phyloP scores from a whole-genome alignment of 2,329 filamentous ascomycete genomes.

The Pestalotiopsis sp. region DNA sequence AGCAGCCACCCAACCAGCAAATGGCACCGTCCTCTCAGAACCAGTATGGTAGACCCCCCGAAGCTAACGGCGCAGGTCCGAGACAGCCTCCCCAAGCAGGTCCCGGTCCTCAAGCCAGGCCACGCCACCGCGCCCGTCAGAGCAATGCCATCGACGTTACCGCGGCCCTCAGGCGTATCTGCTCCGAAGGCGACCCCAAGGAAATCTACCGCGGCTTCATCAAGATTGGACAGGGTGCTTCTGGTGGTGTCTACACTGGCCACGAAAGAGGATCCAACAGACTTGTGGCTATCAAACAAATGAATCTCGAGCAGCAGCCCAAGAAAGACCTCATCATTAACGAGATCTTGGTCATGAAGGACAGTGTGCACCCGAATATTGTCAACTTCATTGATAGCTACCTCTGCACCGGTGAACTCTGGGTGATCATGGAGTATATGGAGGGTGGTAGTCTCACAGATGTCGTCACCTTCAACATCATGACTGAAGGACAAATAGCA shows the following conservation, averaged over 20 bases:
- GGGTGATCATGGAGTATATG: conserved; percentile 99
- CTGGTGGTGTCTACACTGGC: conserved; percentile 91
- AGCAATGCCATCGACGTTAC: conserved; percentile 83
- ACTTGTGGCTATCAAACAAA: conserved; percentile 97
- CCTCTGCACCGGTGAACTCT: conserved; percentile 83
- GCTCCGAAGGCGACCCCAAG: conserved; percentile 84
- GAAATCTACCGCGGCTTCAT: conserved; percentile 83
- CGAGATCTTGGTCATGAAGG: conserved; percentile 98
- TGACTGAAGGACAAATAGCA: conserved; percentile 96
- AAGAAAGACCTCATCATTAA: conserved; percentile 99
- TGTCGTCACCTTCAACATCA: conserved; percentile 98
- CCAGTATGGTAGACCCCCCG: conserved; percentile 26
- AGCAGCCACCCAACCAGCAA: conserved; percentile 54
- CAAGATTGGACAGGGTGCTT: conserved; percentile 97
- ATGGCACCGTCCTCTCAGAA: conserved; percentile 55
- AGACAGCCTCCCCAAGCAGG: conserved; percentile 36
- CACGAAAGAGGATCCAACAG: conserved; percentile 82
- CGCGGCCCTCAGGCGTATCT: conserved; percentile 81
- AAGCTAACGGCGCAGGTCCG: conserved; percentile 27
- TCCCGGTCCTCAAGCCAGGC: conserved; percentile 55
- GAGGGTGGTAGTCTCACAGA: conserved; percentile 96
- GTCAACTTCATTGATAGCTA: conserved; percentile 99
- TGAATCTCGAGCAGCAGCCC: conserved; percentile 97
- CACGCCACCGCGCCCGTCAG: conserved; percentile 75
- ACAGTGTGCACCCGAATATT: conserved; percentile 97